phyloP scores from a whole-genome alignment of 1,139 yeast species.

The Candida buenavistaensis region DNA sequence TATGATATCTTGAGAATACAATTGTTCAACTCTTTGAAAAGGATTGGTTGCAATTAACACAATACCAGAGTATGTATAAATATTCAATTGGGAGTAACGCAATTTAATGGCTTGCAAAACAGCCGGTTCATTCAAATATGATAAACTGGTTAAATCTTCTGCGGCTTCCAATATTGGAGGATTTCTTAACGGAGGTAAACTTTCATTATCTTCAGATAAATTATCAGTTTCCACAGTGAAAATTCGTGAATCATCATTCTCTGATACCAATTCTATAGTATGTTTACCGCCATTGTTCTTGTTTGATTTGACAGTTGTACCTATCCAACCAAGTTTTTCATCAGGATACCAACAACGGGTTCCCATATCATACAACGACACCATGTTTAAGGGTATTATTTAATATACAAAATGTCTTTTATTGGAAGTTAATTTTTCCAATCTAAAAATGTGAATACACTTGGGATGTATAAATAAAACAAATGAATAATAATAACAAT shows the following conservation, averaged over 20 bases:
- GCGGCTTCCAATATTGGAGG: slow-evolving; percentile 94
- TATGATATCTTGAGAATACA: slow-evolving; percentile 87
- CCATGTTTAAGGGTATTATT: slow-evolving; percentile 11
- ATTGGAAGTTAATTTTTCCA: too few relatives aligned
- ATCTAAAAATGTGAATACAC: too few relatives aligned
- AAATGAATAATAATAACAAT: too few relatives aligned
- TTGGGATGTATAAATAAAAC: too few relatives aligned
- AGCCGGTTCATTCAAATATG: slow-evolving; percentile 94
- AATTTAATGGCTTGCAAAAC: slow-evolving; percentile 91
- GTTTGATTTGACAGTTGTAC: slow-evolving; percentile 71
- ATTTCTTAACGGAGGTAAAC: slow-evolving; percentile 81
- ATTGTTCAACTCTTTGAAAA: slow-evolving; percentile 85
- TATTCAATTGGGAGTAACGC: slow-evolving; percentile 84
- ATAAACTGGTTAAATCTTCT: slow-evolving; percentile 88
- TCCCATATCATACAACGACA: slow-evolving; percentile 30
- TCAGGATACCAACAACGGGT: slow-evolving; percentile 96
- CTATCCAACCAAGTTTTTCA: slow-evolving; percentile 86
- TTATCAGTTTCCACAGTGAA: slow-evolving; percentile 57
- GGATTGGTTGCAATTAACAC: slow-evolving; percentile 97
- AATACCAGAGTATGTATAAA: slow-evolving; percentile 95
- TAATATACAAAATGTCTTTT: not conserved
- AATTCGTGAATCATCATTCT: slow-evolving; percentile 50
- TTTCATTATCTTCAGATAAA: slow-evolving; percentile 49
- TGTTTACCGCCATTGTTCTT: slow-evolving; percentile 52
- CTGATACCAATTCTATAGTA: slow-evolving; percentile 60